phyloP scores from a whole-genome alignment of 2,329 filamentous ascomycete species.

The Penicillium sp. region DNA sequence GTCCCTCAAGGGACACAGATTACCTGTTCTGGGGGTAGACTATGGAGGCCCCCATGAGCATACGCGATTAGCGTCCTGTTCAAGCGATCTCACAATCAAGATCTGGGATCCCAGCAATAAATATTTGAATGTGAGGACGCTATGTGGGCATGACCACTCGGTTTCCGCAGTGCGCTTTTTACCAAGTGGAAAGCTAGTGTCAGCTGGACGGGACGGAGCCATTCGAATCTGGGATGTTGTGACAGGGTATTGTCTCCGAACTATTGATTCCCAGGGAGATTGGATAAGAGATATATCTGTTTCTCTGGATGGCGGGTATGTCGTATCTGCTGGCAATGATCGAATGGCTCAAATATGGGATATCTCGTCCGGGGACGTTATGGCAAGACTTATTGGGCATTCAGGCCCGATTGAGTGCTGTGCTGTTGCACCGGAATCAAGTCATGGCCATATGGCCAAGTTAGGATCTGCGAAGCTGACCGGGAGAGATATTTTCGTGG shows the following conservation, averaged over 20 bases:
- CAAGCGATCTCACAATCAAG: conserved; percentile 87
- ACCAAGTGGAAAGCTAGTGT: conserved; percentile 75
- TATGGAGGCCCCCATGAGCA: conserved; percentile 81
- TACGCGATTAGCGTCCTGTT: conserved; percentile 78
- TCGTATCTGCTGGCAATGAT: conserved; percentile 80
- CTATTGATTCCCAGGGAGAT: conserved; percentile 75
- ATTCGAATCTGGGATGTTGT: conserved; percentile 89
- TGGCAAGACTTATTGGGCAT: conserved; percentile 77
- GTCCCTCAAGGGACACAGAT: conserved; percentile 88
- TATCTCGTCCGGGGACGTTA: conserved; percentile 70
- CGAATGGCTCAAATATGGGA: conserved; percentile 85
- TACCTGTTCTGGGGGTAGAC: conserved; percentile 81
- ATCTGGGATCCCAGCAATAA: conserved; percentile 89
- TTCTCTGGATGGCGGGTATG: conserved; percentile 77
- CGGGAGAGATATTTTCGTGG: conserved; percentile 60
- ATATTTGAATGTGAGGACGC: conserved; percentile 89
- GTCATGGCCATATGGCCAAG: conserved; percentile 74
- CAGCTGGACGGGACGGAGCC: conserved; percentile 80
- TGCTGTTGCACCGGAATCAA: conserved; percentile 74
- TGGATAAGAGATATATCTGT: conserved; percentile 87
- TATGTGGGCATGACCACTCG: conserved; percentile 88
- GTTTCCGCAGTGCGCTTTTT: conserved; percentile 87
- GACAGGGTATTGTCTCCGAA: conserved; percentile 87
- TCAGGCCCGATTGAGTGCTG: conserved; percentile 85
- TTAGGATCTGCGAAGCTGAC: conserved; percentile 41